phyloP scores from a whole-genome alignment of 148 eudicot species.

The Persicaria tinctoria region DNA sequence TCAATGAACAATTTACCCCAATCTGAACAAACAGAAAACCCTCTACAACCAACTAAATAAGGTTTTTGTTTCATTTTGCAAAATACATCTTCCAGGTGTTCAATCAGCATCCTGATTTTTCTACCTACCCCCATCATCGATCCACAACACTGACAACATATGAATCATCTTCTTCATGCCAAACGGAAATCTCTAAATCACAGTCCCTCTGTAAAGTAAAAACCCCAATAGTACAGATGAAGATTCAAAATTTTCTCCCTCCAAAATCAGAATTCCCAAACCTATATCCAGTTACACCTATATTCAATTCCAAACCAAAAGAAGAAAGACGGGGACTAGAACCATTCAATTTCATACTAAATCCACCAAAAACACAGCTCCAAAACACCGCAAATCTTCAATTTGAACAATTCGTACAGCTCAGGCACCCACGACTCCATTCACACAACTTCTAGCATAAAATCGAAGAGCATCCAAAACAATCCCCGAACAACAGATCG shows the following conservation, averaged over 20 bases:
- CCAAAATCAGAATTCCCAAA: constrained; percentile 1
- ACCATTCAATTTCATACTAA: not conserved
- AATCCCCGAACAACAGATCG: not conserved
- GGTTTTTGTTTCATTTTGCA: not conserved
- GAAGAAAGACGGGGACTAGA: not conserved
- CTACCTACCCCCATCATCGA: not conserved
- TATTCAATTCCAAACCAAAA: not conserved
- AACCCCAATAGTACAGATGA: not conserved
- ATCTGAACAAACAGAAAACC: not conserved
- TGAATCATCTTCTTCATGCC: not conserved
- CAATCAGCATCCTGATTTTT: constrained; percentile 6
- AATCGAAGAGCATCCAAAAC: not conserved
- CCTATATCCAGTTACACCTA: not conserved
- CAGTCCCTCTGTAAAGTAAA: not conserved
- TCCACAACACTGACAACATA: not conserved
- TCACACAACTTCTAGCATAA: not conserved
- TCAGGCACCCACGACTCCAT: not conserved
- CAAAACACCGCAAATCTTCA: not conserved
- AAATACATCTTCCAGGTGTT: not conserved
- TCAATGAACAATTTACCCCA: not conserved
- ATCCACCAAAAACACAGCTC: not conserved
- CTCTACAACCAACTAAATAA: not conserved
- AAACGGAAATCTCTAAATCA: not conserved
- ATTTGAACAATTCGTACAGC: not conserved
- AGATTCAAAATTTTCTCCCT: constrained; percentile 7